These are phyloP conservation scores for Blastobotrys malaysiensis DNA, from an alignment of 1,139 yeast genomes.

Conservation along the genomic window DNA sequence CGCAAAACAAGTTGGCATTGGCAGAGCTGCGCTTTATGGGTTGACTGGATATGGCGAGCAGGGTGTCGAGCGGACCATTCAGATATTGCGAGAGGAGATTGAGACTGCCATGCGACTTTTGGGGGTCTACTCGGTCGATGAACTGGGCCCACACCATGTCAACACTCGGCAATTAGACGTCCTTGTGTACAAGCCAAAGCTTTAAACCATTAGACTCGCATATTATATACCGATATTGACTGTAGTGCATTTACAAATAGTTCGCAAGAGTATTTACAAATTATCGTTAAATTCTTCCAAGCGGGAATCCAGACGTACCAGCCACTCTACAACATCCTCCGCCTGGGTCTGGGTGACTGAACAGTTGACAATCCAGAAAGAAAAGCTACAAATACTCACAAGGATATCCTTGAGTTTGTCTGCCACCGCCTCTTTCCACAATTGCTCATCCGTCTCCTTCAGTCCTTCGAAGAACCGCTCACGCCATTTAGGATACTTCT, in stretches of 20 bases:
- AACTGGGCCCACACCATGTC: slow-evolving; percentile 34
- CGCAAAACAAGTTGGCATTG: slow-evolving; percentile 52
- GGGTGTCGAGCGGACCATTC: slow-evolving; percentile 43
- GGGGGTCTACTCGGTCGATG: slow-evolving; percentile 40
- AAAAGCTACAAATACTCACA: slow-evolving; percentile 5
- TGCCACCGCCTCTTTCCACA: slow-evolving; percentile 3
- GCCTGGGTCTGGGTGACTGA: slow-evolving; percentile 10
- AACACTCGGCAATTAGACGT: slow-evolving; percentile 22
- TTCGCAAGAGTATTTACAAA: too few relatives aligned
- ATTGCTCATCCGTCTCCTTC: slow-evolving; percentile 1
- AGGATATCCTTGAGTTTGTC: slow-evolving; percentile 5
- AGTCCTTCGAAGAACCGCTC: slow-evolving; percentile 4
- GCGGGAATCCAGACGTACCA: background rate
- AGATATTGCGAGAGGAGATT: slow-evolving; percentile 43
- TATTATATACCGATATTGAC: too few relatives aligned
- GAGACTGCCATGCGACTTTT: slow-evolving; percentile 44
- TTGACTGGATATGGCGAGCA: slow-evolving; percentile 47
- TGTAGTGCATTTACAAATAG: background rate
- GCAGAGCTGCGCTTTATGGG: slow-evolving; percentile 47
- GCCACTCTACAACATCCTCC: slow-evolving; percentile 8
- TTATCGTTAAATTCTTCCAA: background rate
- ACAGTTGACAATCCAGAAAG: slow-evolving; percentile 12
- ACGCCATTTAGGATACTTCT: background rate
- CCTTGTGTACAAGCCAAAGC: slow-evolving; percentile 11
- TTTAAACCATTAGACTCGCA: background rate